Evolutionary conservation across 495 filamentous ascomycete genomes (phyloP), one percentile per base, ranked within the genome.

Genomic region (Daldinia decipiens): DNA sequence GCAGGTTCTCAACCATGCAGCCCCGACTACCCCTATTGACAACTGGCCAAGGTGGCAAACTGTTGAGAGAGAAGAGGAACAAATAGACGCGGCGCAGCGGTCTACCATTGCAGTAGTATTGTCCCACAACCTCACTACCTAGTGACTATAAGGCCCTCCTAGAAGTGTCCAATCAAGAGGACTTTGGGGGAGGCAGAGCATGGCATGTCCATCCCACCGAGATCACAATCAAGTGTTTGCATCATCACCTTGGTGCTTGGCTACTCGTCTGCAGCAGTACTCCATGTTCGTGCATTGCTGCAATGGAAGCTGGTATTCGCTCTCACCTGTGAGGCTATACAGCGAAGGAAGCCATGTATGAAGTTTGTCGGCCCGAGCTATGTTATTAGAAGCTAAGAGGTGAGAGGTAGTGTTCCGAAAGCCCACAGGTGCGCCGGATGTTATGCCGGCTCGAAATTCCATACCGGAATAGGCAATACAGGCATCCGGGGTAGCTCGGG

Each of bases 41-140:
- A 59, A n/a, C 29, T 4, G 47, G 43, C 38, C 26, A 27, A 32
- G 52, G 69, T 64, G 69, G 64, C 69, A 34, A 72, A 67, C 15
- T 27, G 11, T 39, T 38, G n/a, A 59, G 59, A 17, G 39, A 38
- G 51, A 47, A 55, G 38, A 59, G 53, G 38, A 39, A 39, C 39
- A 65, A 66, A 69, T 65, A 61, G 62, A 59, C 56, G 70, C 65
- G 70, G 70, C 65, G 70, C 56, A 73, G 70, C 34, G 55, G 47
- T 39, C 27, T 5, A 32, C 9, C 1, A 60, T 56, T 24, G 7
- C 32, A 24, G 60, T 45, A 57, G 34, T 26, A 34, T 62, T 43
- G 27, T 58, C 40, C 24, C 34, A 58, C 17, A 39, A 54, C 27
- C 21, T 29, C 31, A 52, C 12, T 43, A 62, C 31, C 32, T 19